A percentile compares a stretch with the other conserved stretches of the same genome.
phyloP scores from a whole-genome alignment of 805 yeast species.

The Lipomyces chichibuensis region DNA sequence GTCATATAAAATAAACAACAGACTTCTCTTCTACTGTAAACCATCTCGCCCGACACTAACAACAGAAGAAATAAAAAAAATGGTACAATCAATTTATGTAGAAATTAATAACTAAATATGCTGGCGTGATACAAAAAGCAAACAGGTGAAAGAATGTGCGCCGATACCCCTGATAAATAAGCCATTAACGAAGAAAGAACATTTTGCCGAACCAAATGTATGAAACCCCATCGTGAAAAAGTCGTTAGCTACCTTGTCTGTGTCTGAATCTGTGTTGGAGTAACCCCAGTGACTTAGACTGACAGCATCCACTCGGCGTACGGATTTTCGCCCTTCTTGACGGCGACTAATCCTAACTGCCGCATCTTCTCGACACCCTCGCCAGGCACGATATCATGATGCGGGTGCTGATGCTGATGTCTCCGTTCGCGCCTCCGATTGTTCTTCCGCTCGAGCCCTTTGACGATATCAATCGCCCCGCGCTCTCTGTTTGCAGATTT shows the following conservation, averaged over 20 bases:
- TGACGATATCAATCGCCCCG: slow-evolving; percentile 36
- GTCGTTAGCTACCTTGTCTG: not conserved
- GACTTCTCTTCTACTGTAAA: too few relatives aligned
- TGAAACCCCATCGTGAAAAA: not conserved
- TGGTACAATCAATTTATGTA: not conserved
- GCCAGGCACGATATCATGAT: slow-evolving; percentile 31
- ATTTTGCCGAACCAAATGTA: not conserved
- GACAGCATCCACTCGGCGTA: slow-evolving; percentile 36
- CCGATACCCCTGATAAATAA: not conserved
- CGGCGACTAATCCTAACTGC: slow-evolving; percentile 36
- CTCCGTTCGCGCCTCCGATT: slow-evolving; percentile 26
- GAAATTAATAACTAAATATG: not conserved
- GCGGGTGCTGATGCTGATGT: slow-evolving; percentile 19
- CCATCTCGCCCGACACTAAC: too few relatives aligned
- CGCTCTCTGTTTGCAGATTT: slow-evolving; percentile 7
- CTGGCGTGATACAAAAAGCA: not conserved
- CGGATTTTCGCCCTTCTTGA: slow-evolving; percentile 29
- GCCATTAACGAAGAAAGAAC: not conserved
- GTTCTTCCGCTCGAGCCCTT: slow-evolving; percentile 34
- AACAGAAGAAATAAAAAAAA: not conserved
- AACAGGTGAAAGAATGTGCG: not conserved
- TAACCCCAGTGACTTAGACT: not conserved
- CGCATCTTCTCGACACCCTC: slow-evolving; percentile 39
- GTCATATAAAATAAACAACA: too few relatives aligned
- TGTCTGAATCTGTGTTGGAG: not conserved